Conservation (phyloP, 2,329 filamentous ascomycete genomes). For the Paracoccidioides brasiliensis region DNA sequence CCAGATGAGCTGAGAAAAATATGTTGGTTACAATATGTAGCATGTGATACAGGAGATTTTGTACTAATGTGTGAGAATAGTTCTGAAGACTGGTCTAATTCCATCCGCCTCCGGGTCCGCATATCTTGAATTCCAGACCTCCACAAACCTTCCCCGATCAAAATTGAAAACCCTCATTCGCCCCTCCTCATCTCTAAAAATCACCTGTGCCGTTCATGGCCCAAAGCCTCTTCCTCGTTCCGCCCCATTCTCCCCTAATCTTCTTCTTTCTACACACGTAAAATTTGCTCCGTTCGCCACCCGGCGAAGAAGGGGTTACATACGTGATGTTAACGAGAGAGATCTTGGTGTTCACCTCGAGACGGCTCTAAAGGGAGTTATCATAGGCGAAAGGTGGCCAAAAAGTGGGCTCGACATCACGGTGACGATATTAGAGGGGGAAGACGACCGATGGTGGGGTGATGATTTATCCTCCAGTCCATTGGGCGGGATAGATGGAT, state of each 20-base stretch:
- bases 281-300: slow-evolving; percentile 96
- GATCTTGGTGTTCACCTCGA: slow-evolving; percentile 87
- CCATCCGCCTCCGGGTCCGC: slow-evolving; percentile 89
- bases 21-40: slow-evolving; percentile 45
- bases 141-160: slow-evolving; percentile 33
- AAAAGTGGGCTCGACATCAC: slow-evolving; percentile 96
- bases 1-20: slow-evolving; percentile 68
- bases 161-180: slow-evolving; percentile 37
- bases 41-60: not conserved
- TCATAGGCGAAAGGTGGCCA: slow-evolving; percentile 93
- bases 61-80: slow-evolving; percentile 32
- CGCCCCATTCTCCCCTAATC: slow-evolving; percentile 80
- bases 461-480: slow-evolving; percentile 38
- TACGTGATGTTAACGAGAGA: slow-evolving; percentile 72
- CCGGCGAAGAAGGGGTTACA: slow-evolving; percentile 65
- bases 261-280: slow-evolving; percentile 82
- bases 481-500: slow-evolving; percentile 45
- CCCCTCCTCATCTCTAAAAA: slow-evolving; percentile 60
- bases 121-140: slow-evolving; percentile 44
- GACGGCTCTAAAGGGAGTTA: slow-evolving; percentile 73
- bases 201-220: slow-evolving; percentile 86
- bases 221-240: slow-evolving; percentile 81
- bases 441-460: slow-evolving; percentile 62
- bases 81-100: slow-evolving; percentile 80
- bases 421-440: slow-evolving; percentile 83